These are phyloP conservation scores for Arthrinium phaeospermum DNA, from an alignment of 2,329 filamentous ascomycete species.

Conservation along the genomic window DNA sequence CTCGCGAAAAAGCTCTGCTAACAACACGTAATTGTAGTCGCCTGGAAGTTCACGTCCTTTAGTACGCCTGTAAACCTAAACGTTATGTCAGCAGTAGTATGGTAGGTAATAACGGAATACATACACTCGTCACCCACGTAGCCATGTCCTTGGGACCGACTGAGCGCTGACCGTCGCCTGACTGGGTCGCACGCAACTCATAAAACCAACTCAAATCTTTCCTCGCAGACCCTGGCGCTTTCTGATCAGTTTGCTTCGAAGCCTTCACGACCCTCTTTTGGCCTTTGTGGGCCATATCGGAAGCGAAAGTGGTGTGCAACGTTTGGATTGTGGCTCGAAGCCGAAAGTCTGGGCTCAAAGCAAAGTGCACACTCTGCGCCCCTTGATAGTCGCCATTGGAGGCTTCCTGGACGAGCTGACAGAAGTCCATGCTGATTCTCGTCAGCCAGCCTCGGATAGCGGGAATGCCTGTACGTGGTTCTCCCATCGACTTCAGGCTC, in stretches of 20 bases:
- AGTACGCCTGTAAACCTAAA: constrained; percentile 26
- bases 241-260: too few species aligned
- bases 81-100: not conserved
- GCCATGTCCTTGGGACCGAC: not conserved
- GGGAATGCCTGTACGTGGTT: constrained; percentile 25
- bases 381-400: too few species aligned
- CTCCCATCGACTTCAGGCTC: constrained; percentile 26
- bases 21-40: constrained; percentile 41
- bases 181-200: too few species aligned
- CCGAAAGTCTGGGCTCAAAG: too few species aligned
- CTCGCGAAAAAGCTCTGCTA: constrained; percentile 42
- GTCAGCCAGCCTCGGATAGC: constrained; percentile 31
- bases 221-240: too few species aligned
- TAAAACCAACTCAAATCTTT: too few species aligned
- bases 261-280: too few species aligned
- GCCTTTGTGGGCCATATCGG: too few species aligned
- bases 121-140: not conserved
- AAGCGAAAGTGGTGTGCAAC: too few species aligned
- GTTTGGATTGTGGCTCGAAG: too few species aligned
- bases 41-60: constrained; percentile 40
- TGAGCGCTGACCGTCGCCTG: not conserved
- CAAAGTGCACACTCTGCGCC: too few species aligned
- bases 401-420: constrained; percentile 32
- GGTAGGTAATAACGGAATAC: not conserved
- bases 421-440: constrained; percentile 32